Base-by-base conservation (phyloP, 495 filamentous ascomycete genomes). In the Hypoxylon trugodes region DNA sequence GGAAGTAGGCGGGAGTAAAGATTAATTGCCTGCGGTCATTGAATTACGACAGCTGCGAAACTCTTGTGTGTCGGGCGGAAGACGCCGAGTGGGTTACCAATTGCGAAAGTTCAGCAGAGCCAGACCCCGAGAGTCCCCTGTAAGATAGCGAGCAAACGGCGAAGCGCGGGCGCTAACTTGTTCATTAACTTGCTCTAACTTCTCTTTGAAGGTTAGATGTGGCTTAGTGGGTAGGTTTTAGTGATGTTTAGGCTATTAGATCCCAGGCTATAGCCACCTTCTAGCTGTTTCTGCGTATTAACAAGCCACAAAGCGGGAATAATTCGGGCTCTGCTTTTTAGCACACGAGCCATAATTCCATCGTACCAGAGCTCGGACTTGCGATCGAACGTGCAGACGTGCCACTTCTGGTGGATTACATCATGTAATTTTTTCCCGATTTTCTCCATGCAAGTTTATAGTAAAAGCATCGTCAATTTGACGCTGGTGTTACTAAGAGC, bases 341-440 rank as follows among this genome's bases (percentile, higher is more conserved):
- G 36, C 25, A 22, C 37, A 49, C 47, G 36, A 36, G 19, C 46
- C 56, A 60, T 16, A 54, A 42, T 41, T 35, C 46, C 40, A 61
- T 67, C 64, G 64, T 67, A 67, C 57, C 58, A 66, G 63, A 26
- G 32, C 9, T 4, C 24, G 2, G 48, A 67, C n/a, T n/a, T n/a
- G n/a, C n/a, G n/a, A n/a, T n/a, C n/a, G n/a, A n/a, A n/a, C n/a
- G n/a, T n/a, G n/a, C n/a, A n/a, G n/a, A 67, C 64, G 58, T 67
- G 35, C 64, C 64, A 67, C 45, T 18, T 42, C n/a, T 18, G 25
- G 57, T 61, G 57, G 64, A 61, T 61, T 61, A 61, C 64, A 67
- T 61, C 57, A 67, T 67, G 63, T 66, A 61, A 61, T 61, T 60
- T 56, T 52, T 56, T 47, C 26, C 63, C 63, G 63, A 61, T 38